Conservation (phyloP, 768 basidiomycete species). For the Albatrellus ellisii region DNA sequence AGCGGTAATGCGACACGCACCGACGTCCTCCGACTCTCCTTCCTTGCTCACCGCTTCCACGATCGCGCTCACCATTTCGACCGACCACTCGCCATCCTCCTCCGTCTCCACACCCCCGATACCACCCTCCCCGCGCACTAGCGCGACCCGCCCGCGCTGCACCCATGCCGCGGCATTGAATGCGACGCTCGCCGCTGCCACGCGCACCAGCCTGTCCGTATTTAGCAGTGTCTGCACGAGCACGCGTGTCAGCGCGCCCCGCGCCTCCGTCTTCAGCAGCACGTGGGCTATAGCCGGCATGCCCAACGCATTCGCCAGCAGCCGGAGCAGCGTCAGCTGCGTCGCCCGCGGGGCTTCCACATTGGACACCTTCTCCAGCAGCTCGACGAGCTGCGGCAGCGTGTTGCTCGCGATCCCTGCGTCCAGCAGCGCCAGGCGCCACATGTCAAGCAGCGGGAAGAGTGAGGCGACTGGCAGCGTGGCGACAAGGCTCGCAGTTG, state of each 20-base stretch:
- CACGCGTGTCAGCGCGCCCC: conserved; percentile 31
- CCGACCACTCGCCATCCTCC: conserved; percentile 73
- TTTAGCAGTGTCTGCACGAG: conserved; percentile 60
- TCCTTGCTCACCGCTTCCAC: conserved; percentile 68
- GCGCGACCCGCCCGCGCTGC: conserved; percentile 47
- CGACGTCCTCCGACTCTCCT: conserved; percentile 63
- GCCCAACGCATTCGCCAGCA: conserved; percentile 58
- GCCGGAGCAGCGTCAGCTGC: conserved; percentile 53
- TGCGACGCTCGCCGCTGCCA: conserved; percentile 69
- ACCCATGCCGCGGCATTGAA: conserved; percentile 62
- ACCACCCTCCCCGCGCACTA: conserved; percentile 18
- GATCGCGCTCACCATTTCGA: conserved; percentile 75
- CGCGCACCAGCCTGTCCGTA: conserved; percentile 51
- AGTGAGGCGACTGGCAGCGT: conserved; percentile 40
- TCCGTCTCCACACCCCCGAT: conserved; percentile 25
- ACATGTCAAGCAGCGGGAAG: conserved; percentile 77
- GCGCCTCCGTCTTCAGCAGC: conserved; percentile 25
- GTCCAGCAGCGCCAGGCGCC: conserved; percentile 68
- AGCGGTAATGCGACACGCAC: conserved; percentile 30
- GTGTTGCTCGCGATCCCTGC: conserved; percentile 24
- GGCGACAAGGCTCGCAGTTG: conserved; percentile 29
- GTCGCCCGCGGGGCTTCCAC: conserved; percentile 25
- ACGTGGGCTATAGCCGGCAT: conserved; percentile 25
- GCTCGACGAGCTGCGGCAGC: conserved; percentile 31
- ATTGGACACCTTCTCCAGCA: conserved; percentile 20